Percentiles rank a stretch among this genome's conserved stretches.
These are phyloP conservation scores for Clarireedia homoeocarpa DNA, from an alignment of 2,329 filamentous ascomycete species.

Conservation along the genomic window DNA sequence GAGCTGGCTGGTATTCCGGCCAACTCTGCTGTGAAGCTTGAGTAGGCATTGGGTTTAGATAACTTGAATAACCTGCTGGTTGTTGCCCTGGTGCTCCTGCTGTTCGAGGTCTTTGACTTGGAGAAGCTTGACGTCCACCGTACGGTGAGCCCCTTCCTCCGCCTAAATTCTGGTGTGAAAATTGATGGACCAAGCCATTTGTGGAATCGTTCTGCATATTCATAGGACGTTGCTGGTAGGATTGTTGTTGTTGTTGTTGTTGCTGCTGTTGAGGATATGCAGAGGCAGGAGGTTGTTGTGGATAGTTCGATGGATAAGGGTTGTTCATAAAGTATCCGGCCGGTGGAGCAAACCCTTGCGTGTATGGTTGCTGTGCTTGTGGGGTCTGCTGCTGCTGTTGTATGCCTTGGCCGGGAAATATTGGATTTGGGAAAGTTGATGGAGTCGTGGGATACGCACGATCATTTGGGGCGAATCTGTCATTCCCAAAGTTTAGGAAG, in stretches of 20 bases:
- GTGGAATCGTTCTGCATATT: conserved; percentile 72
- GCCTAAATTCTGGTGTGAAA: conserved; percentile 90
- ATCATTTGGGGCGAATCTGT: conserved; percentile 55
- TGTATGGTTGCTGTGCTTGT: conserved; percentile 36
- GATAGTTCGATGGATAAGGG: conserved; percentile 34
- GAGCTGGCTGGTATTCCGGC: conserved; percentile 68
- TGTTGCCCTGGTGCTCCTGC: conserved; percentile 62
- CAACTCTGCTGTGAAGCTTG: conserved; percentile 47
- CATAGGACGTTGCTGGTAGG: conserved; percentile 38
- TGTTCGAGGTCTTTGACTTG: conserved; percentile 73
- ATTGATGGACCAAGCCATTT: conserved; percentile 87
- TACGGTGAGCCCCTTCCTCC: conserved; percentile 65
- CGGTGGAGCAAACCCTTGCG: conserved; percentile 36
- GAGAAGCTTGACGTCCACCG: conserved; percentile 55
- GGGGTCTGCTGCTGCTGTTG: conserved; percentile 29
- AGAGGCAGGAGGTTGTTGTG: conserved; percentile 44
- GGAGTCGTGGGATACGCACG: conserved; percentile 79
- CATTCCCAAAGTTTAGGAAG: conserved; percentile 33
- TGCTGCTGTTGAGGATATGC: conserved; percentile 42
- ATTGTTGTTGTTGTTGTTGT: conserved; percentile 43
- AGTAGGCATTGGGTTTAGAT: conserved; percentile 60
- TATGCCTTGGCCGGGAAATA: conserved; percentile 37
- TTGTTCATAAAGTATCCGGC: conserved; percentile 55
- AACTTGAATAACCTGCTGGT: conserved; percentile 47
- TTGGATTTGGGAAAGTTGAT: conserved; percentile 91